Percentiles rank a stretch among this genome's conserved stretches.
Conservation (phyloP, 75 land plant species). For the Pinus albicaulis region DNA sequence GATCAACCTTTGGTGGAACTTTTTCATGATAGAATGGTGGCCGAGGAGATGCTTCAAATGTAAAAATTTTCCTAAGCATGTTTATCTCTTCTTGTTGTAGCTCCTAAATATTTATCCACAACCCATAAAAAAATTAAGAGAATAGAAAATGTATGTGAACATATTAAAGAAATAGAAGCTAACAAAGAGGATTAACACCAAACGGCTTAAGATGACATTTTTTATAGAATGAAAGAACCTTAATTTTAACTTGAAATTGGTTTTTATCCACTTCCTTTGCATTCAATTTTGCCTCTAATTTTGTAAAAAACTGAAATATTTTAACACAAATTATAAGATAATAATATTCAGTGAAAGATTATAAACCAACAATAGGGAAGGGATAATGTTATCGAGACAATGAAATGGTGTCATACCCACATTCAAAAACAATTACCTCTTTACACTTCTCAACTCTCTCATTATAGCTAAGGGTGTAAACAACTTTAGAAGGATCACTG, state of each 20-base stretch:
- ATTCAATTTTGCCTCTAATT: constrained; percentile 61
- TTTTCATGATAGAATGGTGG: constrained; percentile 91
- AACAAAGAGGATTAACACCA: neutral
- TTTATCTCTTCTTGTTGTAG: constrained; percentile 64
- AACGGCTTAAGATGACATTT: neutral
- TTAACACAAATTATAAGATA: neutral
- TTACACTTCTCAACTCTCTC: constrained; percentile 63
- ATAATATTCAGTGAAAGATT: neutral
- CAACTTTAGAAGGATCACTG: constrained; percentile 8
- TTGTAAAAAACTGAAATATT: constrained; percentile 47
- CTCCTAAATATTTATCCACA: constrained; percentile 34
- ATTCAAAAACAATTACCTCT: constrained; percentile 42
- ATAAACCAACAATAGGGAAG: neutral
- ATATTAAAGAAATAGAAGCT: neutral
- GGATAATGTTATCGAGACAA: neutral
- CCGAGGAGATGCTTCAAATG: constrained; percentile 79
- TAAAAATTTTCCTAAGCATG: constrained; percentile 70
- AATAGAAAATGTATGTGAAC: neutral
- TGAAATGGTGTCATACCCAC: neutral
- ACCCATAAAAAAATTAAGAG: constrained; percentile 2
- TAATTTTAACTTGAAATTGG: constrained; percentile 56
- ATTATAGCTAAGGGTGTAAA: constrained; percentile 40
- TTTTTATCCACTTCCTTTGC: constrained; percentile 68
- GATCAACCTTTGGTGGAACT: constrained; percentile 72
- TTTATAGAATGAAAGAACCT: constrained; percentile 16